phyloP scores from a whole-genome alignment of 2,329 filamentous ascomycete genomes.

The Fusarium graminum region DNA sequence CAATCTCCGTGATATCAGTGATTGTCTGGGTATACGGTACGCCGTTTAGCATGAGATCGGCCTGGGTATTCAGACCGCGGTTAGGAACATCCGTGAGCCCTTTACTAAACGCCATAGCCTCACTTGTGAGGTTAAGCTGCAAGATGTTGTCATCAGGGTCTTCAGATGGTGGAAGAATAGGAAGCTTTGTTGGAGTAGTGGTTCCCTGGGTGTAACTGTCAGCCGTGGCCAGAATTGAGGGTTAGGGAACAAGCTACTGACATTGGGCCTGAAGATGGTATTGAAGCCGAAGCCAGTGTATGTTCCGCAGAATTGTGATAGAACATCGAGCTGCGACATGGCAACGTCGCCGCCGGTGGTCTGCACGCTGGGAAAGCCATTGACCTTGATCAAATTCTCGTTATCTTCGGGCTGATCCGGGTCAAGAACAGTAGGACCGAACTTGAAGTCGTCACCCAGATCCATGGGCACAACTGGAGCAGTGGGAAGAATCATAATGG shows the following conservation, averaged over 20 bases:
- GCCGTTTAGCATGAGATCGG: conserved; percentile 54
- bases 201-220: conserved; percentile 14
- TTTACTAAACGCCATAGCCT: conserved; percentile 51
- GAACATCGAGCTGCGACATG: conserved; percentile 38
- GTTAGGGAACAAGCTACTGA: too few species aligned
- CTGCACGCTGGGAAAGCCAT: conserved; percentile 20
- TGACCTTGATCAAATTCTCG: not conserved
- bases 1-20: conserved; percentile 51
- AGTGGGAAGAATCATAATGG: conserved; percentile 22
- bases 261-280: conserved; percentile 55
- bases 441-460: conserved; percentile 32
- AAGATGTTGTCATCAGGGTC: conserved; percentile 51
- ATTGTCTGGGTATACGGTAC: conserved; percentile 55
- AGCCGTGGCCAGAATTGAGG: too few species aligned
- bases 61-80: conserved; percentile 53
- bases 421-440: conserved; percentile 34
- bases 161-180: conserved; percentile 22
- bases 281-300: conserved; percentile 56
- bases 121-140: conserved; percentile 56
- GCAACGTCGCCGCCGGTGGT: conserved; percentile 17
- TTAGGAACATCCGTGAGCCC: conserved; percentile 55
- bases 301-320: conserved; percentile 47
- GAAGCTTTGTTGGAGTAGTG: conserved; percentile 37
- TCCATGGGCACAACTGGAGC: conserved; percentile 33
- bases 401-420: conserved; percentile 29